phyloP scores from a whole-genome alignment of 352 stramenopile genomes.

The Pythium scleroteichum region DNA sequence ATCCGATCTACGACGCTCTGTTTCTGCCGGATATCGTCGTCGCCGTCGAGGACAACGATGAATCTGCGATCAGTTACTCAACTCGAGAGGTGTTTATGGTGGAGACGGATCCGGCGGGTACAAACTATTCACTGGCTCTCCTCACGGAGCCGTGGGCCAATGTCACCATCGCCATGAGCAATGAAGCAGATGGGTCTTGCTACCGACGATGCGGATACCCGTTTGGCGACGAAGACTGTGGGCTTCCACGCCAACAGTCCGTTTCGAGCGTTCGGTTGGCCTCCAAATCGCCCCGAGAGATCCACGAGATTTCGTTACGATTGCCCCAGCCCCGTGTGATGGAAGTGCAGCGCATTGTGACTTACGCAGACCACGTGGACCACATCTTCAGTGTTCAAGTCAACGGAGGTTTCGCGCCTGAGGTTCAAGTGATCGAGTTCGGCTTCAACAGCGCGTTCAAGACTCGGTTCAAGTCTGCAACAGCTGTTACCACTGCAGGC shows the following conservation, averaged over 20 bases:
- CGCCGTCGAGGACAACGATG: slow-evolving; percentile 69
- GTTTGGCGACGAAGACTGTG: slow-evolving; percentile 50
- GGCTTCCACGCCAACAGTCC: slow-evolving; percentile 67
- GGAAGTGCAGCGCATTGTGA: slow-evolving; percentile 67
- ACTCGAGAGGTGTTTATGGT: slow-evolving; percentile 36
- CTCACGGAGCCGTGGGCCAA: slow-evolving; percentile 66
- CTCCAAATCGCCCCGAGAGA: slow-evolving; percentile 63
- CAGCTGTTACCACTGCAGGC: slow-evolving; percentile 31
- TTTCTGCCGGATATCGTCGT: slow-evolving; percentile 68
- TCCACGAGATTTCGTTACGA: slow-evolving; percentile 53
- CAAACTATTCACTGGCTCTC: slow-evolving; percentile 49
- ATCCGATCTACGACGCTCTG: slow-evolving; percentile 59
- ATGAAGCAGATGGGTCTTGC: slow-evolving; percentile 58
- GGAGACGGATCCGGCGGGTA: slow-evolving; percentile 33
- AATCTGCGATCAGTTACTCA: slow-evolving; percentile 51
- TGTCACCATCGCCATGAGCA: slow-evolving; percentile 78
- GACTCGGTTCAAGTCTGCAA: slow-evolving; percentile 34
- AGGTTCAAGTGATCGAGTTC: slow-evolving; percentile 52
- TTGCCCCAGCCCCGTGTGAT: slow-evolving; percentile 44
- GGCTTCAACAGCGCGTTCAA: slow-evolving; percentile 57
- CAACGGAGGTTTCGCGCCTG: slow-evolving; percentile 44
- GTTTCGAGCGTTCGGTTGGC: slow-evolving; percentile 53
- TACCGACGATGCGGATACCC: slow-evolving; percentile 75
- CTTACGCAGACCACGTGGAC: slow-evolving; percentile 57
- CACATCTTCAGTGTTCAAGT: slow-evolving; percentile 48